A percentile compares a stretch with the other conserved stretches of the same genome.
Evolutionary conservation across 2,329 filamentous ascomycete species (phyloP).

Genomic region (Colletotrichum lupini): DNA sequence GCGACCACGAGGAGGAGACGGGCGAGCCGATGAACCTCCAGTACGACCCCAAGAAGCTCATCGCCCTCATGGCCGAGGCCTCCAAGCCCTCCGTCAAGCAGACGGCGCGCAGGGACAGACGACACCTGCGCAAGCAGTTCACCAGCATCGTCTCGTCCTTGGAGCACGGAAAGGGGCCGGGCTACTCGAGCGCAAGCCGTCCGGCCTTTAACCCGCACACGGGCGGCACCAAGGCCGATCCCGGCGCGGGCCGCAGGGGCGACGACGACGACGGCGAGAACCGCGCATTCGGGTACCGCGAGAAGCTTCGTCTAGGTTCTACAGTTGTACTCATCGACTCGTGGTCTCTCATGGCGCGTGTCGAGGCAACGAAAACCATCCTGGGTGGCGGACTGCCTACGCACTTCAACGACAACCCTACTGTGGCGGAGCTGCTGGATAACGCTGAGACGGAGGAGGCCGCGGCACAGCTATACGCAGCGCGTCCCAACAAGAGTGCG

Average conservation of each 20-base stretch:
- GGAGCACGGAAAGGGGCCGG: conserved; percentile 64
- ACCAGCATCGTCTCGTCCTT: conserved; percentile 65
- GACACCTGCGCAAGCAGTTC: conserved; percentile 59
- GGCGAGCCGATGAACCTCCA: conserved; percentile 61
- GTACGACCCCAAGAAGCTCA: conserved; percentile 61
- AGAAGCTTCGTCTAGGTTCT: conserved; percentile 61
- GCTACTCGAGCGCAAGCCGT: conserved; percentile 61
- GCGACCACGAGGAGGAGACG: conserved; percentile 59
- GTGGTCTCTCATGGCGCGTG: conserved; percentile 61
- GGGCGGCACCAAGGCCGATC: conserved; percentile 51
- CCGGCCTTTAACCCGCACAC: conserved; percentile 55
- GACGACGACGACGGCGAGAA: conserved; percentile 53
- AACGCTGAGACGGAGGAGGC: conserved; percentile 45
- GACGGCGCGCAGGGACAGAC: conserved; percentile 61
- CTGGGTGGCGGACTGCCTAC: conserved; percentile 57
- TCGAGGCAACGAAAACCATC: conserved; percentile 59
- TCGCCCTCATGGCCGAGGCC: conserved; percentile 59
- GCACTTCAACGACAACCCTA: conserved; percentile 54
- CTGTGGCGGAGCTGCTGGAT: conserved; percentile 49
- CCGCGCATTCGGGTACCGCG: conserved; percentile 59
- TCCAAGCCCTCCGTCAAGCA: conserved; percentile 59
- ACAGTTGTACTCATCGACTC: conserved; percentile 58
- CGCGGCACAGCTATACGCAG: conserved; percentile 26
- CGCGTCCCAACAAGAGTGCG: conserved; percentile 13
- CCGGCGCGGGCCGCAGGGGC: conserved; percentile 28